Conservation (phyloP, 2,329 filamentous ascomycete genomes). For the Taxawa tesnikishii region DNA sequence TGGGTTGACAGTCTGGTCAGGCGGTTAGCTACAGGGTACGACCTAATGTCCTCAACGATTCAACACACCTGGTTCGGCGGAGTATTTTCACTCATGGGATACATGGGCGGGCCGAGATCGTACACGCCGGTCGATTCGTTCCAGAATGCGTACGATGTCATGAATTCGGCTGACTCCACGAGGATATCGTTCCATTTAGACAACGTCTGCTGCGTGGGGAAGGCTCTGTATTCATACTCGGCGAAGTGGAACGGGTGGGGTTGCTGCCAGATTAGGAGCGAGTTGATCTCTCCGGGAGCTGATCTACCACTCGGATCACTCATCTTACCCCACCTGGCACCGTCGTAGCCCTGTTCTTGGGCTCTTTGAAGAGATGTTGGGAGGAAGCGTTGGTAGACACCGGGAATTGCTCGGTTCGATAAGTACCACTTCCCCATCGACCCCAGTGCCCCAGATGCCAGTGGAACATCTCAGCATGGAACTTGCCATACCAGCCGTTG, state of each 20-base stretch:
- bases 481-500: conserved; percentile 42
- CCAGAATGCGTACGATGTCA: conserved; percentile 45
- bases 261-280: conserved; percentile 50
- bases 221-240: conserved; percentile 40
- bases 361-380: conserved; percentile 23
- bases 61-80: conserved; percentile 35
- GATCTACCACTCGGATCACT: conserved; percentile 42
- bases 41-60: too few species aligned
- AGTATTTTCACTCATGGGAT: conserved; percentile 46
- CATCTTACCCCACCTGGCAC: conserved; percentile 44
- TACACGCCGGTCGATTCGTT: conserved; percentile 40
- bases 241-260: conserved; percentile 50
- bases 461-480: conserved; percentile 43
- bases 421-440: conserved; percentile 35
- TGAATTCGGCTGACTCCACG: conserved; percentile 43
- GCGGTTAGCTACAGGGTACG: too few species aligned
- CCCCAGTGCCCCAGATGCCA: conserved; percentile 42
- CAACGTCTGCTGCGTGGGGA: conserved; percentile 31
- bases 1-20: conserved; percentile 43
- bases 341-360: conserved; percentile 23
- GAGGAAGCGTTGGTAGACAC: conserved; percentile 37
- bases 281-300: conserved; percentile 49
- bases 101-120: conserved; percentile 40
- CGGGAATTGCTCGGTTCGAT: conserved; percentile 30
- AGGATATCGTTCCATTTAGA: conserved; percentile 42